phyloP scores from a whole-genome alignment of 148 eudicot genomes.

The Vaccinium darrowii region DNA sequence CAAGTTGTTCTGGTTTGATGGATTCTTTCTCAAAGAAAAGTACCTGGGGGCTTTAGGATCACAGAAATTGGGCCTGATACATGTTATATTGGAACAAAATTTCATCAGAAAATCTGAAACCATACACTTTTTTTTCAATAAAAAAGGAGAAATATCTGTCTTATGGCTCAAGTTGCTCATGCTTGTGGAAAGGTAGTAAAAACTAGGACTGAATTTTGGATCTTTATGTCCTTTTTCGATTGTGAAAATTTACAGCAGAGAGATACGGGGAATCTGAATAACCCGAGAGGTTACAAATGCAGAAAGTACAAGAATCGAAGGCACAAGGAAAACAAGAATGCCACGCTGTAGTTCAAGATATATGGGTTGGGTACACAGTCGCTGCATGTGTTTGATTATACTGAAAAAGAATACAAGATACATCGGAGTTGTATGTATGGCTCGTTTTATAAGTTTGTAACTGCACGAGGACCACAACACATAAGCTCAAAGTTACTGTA shows the following conservation, averaged over 20 bases:
- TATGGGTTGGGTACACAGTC: not conserved
- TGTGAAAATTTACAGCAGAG: not conserved
- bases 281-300: too few species aligned
- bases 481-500: not conserved
- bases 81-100: not conserved
- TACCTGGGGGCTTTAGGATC: slow-evolving; percentile 1
- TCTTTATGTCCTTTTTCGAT: not conserved
- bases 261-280: too few species aligned
- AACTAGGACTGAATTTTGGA: not conserved
- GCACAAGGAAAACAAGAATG: not conserved
- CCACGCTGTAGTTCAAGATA: not conserved
- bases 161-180: not conserved
- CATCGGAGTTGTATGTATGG: not conserved
- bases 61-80: not conserved
- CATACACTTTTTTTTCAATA: not conserved
- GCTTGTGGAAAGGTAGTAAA: not conserved
- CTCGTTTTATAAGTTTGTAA: not conserved
- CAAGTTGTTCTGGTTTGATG: not conserved
- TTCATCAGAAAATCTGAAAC: not conserved
- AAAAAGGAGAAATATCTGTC: not conserved
- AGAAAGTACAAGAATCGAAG: not conserved
- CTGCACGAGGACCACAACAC: not conserved
- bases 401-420: not conserved
- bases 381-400: not conserved
- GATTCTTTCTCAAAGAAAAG: not conserved